Conservation (phyloP, 2,329 filamentous ascomycete genomes). For the Penicillium brasilianum region DNA sequence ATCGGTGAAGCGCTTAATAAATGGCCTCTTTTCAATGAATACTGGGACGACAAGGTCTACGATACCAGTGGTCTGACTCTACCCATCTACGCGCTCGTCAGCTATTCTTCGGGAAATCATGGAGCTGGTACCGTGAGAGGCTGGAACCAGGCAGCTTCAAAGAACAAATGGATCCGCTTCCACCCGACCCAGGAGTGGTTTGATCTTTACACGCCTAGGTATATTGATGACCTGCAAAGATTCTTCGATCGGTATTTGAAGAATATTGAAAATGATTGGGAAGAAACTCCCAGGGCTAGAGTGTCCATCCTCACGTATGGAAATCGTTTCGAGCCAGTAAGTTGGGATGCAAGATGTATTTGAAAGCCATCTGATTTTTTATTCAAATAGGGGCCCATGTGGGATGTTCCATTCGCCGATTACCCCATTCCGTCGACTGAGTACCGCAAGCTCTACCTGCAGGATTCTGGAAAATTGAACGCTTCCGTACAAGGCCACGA, state of each 20-base stretch:
- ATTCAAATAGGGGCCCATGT: not conserved
- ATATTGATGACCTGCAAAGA: slow-evolving; percentile 7
- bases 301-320: slow-evolving; percentile 5
- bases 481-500: not conserved
- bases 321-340: not conserved
- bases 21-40: not conserved
- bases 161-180: not conserved
- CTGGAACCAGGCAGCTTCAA: not conserved
- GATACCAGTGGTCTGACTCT: not conserved
- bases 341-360: not conserved
- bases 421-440: slow-evolving; percentile 1
- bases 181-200: slow-evolving; percentile 14
- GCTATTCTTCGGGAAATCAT: not conserved
- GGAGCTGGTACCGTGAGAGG: not conserved
- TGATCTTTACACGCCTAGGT: slow-evolving; percentile 8
- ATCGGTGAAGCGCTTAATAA: not conserved
- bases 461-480: not conserved
- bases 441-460: not conserved
- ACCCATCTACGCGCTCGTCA: not conserved
- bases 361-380: not conserved
- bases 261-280: slow-evolving; percentile 9
- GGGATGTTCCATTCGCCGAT: not conserved
- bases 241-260: slow-evolving; percentile 16
- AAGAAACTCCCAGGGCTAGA: slow-evolving; percentile 3
- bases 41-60: not conserved